Conservation (phyloP, 1,284 basidiomycete genomes). For the Austroboletus niveus region DNA sequence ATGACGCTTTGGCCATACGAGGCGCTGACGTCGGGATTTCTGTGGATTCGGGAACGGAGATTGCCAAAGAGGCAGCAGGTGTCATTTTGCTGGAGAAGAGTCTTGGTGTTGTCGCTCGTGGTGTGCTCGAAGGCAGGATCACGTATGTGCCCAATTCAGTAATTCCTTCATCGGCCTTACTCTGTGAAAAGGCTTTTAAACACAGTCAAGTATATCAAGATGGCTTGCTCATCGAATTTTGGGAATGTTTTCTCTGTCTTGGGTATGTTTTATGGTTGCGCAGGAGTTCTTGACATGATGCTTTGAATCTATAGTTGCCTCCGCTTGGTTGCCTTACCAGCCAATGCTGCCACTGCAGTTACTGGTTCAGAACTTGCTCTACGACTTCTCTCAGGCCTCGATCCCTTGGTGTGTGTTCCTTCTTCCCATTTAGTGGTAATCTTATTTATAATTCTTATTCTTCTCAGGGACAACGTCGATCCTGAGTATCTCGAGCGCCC, state of each 20-base stretch:
- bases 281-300: conserved; percentile 1
- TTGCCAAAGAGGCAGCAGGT: conserved; percentile 97
- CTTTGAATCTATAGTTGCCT: conserved; percentile 21
- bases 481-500: conserved; percentile 33
- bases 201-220: conserved; percentile 33
- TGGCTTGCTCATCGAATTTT: conserved; percentile 35
- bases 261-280: conserved; percentile 19
- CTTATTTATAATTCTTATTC: conserved; percentile 2
- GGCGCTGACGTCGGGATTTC: conserved; percentile 93
- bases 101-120: conserved; percentile 31
- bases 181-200: conserved; percentile 26
- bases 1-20: conserved; percentile 33
- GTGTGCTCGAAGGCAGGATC: conserved; percentile 33
- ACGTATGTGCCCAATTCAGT: conserved; percentile 19
- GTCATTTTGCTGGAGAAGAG: conserved; percentile 85
- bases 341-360: conserved; percentile 32
- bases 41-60: conserved; percentile 97
- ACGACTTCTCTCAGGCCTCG: conserved; percentile 33
- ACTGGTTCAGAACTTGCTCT: conserved; percentile 29
- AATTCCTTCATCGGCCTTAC: conserved; percentile 11
- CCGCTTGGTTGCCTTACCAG: conserved; percentile 33
- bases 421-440: not conserved
- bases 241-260: conserved; percentile 34
- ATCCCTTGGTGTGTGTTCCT: conserved; percentile 28
- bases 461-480: conserved; percentile 30